Base-by-base conservation (phyloP, 164 flowering plant species). In the Macadamia integrifolia region DNA sequence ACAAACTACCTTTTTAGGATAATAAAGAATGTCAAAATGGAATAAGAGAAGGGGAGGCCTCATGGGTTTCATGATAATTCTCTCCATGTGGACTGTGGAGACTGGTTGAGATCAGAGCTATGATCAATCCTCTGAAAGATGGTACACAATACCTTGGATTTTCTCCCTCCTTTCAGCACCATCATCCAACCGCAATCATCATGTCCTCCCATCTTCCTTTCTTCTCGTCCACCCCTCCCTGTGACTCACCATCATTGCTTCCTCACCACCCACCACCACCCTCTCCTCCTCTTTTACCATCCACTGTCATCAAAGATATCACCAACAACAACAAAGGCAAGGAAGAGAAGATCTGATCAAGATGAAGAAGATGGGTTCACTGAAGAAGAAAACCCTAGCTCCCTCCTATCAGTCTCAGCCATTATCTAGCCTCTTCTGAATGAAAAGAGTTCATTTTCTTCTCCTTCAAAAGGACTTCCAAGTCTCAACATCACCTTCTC, bases 1-100 rank as follows among this genome's bases (percentile, higher is more conserved):
- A 53, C 18, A 53, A 14, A 53, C 57, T 13, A n/a, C 17, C 57
- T 53, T 53, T 53, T 49, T 53, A 1, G 50, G 15, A 53, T 14
- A 6, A 53, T 14, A 53, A 53, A 53, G 13, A 53, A 53, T 53
- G 15, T 12, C 13, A 53, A 14, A 17, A 53, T 14, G 18, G 72
- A 49, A 60, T n/a, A 62, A 66, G 63, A 61, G 57, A 69, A 76
- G 72, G 67, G 69, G 42, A 30, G 66, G 74, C 65, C 56, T 66
- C 64, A 70, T 66, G 68, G 71, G 74, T 63, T 71, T 68, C 35
- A 63, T 76, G 73, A 72, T 72, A 60, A 57, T 48, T 58, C 67
- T 46, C 67, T 30, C 59, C 67, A 68, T 64, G 68, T 60, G 75
- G 68, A 62, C 6, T 14, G 60, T 23, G 60, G 23, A 35, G 40